Conservation (phyloP, 176 grass and related monocot genomes). For the Guadua angustifolia region DNA sequence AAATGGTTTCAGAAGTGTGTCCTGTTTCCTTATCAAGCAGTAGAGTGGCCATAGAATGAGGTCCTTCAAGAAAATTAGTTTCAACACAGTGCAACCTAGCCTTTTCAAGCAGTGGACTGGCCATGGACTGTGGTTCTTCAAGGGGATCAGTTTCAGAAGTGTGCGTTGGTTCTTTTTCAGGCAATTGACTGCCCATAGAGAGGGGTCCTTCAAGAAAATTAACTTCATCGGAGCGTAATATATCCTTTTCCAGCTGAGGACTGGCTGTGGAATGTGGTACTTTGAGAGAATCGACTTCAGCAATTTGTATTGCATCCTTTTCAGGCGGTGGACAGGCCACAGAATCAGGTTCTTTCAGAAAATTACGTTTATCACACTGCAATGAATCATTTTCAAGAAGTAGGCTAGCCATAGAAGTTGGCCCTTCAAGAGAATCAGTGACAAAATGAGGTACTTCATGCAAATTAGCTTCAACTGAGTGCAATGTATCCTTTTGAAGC, state of each 20-base stretch:
- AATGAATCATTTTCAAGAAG: background rate
- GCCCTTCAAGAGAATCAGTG: conserved; percentile 1
- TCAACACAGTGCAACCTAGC: background rate
- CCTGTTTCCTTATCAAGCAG: conserved; percentile 9
- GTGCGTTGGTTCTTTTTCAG: background rate
- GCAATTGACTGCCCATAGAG: background rate
- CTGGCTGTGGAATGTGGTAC: background rate
- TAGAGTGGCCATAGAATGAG: background rate
- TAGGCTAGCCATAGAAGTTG: background rate
- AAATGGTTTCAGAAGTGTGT: background rate
- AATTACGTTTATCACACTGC: background rate
- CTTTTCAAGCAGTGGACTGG: background rate
- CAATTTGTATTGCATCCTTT: background rate
- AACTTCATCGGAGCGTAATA: background rate
- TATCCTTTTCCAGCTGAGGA: background rate
- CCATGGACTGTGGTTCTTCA: background rate
- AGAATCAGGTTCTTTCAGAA: conserved; percentile 5
- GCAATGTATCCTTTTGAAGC: background rate
- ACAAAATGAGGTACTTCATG: background rate
- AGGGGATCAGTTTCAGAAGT: background rate
- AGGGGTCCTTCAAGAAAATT: background rate
- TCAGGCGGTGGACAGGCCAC: background rate
- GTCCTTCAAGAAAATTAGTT: background rate
- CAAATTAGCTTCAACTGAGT: conserved; percentile 3
- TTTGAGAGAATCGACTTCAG: conserved; percentile 6